Evolutionary conservation across 495 filamentous ascomycete genomes (phyloP), one percentile per base, ranked within the genome.

Genomic region (Parathielavia appendiculata): DNA sequence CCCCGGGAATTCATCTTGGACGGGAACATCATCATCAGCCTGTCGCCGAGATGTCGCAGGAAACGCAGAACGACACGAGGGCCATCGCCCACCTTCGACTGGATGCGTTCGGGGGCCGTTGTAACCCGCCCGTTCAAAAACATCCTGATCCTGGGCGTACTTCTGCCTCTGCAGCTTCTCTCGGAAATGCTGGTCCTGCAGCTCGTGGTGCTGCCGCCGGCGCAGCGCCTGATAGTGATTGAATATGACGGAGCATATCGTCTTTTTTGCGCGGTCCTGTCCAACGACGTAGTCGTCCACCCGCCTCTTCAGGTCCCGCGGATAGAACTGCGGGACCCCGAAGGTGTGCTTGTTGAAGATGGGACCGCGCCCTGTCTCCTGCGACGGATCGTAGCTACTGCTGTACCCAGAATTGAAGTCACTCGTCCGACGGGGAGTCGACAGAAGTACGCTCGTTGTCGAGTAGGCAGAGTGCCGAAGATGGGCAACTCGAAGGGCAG

Each of bases 241-340:
- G 72, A 91, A 97, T n/a, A 98, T 88, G 4, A 92, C 90, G 12
- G 91, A 87, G 61, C 90, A 92, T 51, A 97, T 81, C 23, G 91
- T 87, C 69, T 93, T 93, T 80, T 97, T 98, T n/a, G 93, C 90
- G 50, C 89, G 86, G 63, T 95, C 89, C 69, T 98, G 93, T 22
- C 95, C 95, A 7, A 98, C 92, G 8, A 98, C 92, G 70, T 90
- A 97, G 68, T 92, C 87, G 67, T 98, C 95, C 12, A 97, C 83
- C 68, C 96, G 88, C 63, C 90, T 81, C 73, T 97, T 97, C 63
- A 98, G 76, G 57, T 84, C 76, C 58, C 81, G 83, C 4, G 89
- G 91, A n/a, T 91, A 95, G 58, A 95, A 78, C 47, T 81, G 80
- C 20, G 86, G 83, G 11, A 84, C 85, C 52, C 88, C 88, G 63